Conservation (phyloP, 139 green algal genomes). For the Volvox africanus region DNA sequence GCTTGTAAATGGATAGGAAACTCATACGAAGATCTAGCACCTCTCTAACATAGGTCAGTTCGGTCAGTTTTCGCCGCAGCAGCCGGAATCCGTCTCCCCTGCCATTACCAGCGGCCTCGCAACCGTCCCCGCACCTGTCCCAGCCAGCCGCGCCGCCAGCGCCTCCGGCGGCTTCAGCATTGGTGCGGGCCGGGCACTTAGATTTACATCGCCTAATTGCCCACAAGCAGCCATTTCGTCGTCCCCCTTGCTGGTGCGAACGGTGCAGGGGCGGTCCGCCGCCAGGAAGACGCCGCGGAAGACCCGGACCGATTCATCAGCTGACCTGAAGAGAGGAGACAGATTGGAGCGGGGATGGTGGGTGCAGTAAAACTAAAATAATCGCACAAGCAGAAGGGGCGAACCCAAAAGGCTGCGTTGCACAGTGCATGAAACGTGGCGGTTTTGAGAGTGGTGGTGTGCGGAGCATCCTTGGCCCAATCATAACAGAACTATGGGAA, state of each 20-base stretch:
- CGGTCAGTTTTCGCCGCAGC: neutral
- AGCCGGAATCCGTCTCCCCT: neutral
- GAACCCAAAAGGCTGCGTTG: no score
- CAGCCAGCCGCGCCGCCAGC: conserved; percentile 29
- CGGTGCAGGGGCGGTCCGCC: conserved; percentile 79
- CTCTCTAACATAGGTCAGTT: no score
- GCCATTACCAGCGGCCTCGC: neutral
- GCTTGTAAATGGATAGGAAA: no score
- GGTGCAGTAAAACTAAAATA: no score
- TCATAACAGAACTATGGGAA: no score
- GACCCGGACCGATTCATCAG: neutral
- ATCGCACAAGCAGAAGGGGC: no score
- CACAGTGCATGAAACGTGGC: no score
- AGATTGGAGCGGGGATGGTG: neutral
- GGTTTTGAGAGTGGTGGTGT: no score
- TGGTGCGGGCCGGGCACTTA: conserved; percentile 19
- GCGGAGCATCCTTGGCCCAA: no score
- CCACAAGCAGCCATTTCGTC: conserved; percentile 91
- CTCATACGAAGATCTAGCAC: no score
- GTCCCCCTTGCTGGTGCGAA: conserved; percentile 80
- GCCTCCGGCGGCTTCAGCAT: conserved; percentile 44
- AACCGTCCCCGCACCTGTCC: neutral
- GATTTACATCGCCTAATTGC: conserved; percentile 75
- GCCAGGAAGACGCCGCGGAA: conserved; percentile 54
- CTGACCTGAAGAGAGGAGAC: neutral